Conservation (phyloP, 176 grass and related monocot species). For the Puccinellia tenuiflora region DNA sequence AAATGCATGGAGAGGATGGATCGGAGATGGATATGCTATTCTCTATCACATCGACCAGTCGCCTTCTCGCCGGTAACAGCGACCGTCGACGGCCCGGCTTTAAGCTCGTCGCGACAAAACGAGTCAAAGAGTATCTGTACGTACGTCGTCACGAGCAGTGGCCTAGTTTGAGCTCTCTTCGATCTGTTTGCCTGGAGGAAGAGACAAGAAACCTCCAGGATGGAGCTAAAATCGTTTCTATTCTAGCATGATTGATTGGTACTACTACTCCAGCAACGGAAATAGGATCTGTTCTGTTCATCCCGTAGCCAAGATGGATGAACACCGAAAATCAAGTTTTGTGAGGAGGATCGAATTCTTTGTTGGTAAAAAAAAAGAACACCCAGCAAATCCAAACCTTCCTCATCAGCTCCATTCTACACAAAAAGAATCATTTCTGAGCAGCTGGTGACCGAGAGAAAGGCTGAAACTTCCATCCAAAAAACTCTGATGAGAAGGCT, state of each 20-base stretch:
- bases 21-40: neutral
- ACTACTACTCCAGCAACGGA: neutral
- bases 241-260: conserved; percentile 36
- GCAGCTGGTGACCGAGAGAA: neutral
- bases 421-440: neutral
- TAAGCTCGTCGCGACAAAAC: neutral
- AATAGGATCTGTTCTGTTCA: neutral
- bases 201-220: neutral
- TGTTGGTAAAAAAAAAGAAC: neutral
- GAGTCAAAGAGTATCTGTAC: neutral
- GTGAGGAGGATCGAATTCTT: neutral
- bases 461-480: neutral
- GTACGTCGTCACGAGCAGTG: conserved; percentile 16
- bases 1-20: neutral
- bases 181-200: neutral
- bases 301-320: conserved; percentile 13
- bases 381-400: neutral
- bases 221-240: neutral
- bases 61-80: neutral
- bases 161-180: conserved; percentile 19
- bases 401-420: neutral
- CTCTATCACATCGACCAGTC: conserved; percentile 12
- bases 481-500: conserved; percentile 30
- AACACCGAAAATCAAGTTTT: no score
- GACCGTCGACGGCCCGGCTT: neutral